Conservation (phyloP, 805 yeast species). For the Candida sonorensis region DNA sequence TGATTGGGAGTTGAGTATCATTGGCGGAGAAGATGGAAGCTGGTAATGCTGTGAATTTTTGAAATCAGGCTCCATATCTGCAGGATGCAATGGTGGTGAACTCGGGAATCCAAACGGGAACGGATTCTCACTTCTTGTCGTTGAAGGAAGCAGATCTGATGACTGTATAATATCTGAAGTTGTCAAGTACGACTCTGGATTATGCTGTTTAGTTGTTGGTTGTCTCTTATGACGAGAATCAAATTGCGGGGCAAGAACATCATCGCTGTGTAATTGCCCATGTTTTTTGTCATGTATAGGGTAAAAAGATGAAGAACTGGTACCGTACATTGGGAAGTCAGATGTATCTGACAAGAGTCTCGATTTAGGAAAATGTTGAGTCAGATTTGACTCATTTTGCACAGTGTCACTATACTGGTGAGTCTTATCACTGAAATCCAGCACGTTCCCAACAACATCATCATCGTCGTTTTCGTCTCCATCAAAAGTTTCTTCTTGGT, state of each 20-base stretch:
- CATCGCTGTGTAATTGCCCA: not conserved
- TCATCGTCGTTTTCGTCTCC: not conserved
- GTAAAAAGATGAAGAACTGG: constrained; percentile 8
- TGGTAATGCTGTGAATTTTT: not conserved
- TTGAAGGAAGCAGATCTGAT: constrained; percentile 1
- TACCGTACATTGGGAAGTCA: constrained; percentile 6
- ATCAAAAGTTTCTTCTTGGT: too few relatives aligned
- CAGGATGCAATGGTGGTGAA: constrained; percentile 20
- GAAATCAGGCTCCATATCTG: not conserved
- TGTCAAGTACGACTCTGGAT: not conserved
- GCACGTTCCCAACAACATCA: too few relatives aligned
- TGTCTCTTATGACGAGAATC: constrained; percentile 1
- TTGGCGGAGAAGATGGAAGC: constrained; percentile 23
- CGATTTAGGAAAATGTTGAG: constrained; percentile 24
- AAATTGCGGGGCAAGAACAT: not conserved
- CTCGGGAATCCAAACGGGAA: constrained; percentile 31
- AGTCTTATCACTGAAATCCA: too few relatives aligned
- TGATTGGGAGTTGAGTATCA: constrained; percentile 15
- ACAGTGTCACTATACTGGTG: too few relatives aligned
- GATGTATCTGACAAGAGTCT: constrained; percentile 12
- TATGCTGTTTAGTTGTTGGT: not conserved
- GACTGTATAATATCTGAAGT: constrained; percentile 1
- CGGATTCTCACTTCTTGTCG: constrained; percentile 3
- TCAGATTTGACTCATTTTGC: too few relatives aligned
- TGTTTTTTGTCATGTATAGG: not conserved